Evolutionary conservation across 1,284 basidiomycete species (phyloP).

Genomic region (Trichosporon asahii): DNA sequence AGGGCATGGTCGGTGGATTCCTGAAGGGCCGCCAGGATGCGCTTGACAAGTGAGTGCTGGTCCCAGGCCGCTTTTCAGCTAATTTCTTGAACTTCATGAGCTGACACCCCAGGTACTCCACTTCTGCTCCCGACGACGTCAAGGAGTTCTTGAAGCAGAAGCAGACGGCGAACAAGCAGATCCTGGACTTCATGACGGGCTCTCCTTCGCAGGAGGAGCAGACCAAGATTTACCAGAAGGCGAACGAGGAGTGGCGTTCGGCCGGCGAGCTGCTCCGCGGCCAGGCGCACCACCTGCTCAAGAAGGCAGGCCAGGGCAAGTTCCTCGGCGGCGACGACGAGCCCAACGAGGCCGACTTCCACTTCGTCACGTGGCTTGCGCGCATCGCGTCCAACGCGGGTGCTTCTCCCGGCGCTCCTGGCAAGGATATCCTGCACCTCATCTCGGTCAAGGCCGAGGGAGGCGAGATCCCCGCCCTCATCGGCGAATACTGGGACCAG

Average conservation of each 20-base stretch:
- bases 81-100: slow-evolving; percentile 31
- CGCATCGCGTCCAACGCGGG: slow-evolving; percentile 43
- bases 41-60: slow-evolving; percentile 29
- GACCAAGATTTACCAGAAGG: slow-evolving; percentile 30
- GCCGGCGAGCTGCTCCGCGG: slow-evolving; percentile 41
- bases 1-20: slow-evolving; percentile 53
- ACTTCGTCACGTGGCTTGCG: slow-evolving; percentile 50
- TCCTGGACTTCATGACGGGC: slow-evolving; percentile 49
- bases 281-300: slow-evolving; percentile 39
- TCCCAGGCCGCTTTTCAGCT: not conserved
- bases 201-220: not conserved
- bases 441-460: slow-evolving; percentile 36
- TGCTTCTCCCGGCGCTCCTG: slow-evolving; percentile 31
- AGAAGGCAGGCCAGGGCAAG: slow-evolving; percentile 32
- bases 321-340: slow-evolving; percentile 31
- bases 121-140: slow-evolving; percentile 55
- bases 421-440: slow-evolving; percentile 32
- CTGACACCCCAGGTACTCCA: slow-evolving; percentile 48
- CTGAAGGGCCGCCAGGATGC: slow-evolving; percentile 55
- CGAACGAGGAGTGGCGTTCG: slow-evolving; percentile 40
- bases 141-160: slow-evolving; percentile 59
- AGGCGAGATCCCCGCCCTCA: slow-evolving; percentile 40
- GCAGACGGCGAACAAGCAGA: slow-evolving; percentile 55
- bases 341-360: slow-evolving; percentile 48
- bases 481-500: slow-evolving; percentile 46